Evolutionary conservation across 345 rosid genomes (phyloP).

Genomic region (Jatropha curcas): DNA sequence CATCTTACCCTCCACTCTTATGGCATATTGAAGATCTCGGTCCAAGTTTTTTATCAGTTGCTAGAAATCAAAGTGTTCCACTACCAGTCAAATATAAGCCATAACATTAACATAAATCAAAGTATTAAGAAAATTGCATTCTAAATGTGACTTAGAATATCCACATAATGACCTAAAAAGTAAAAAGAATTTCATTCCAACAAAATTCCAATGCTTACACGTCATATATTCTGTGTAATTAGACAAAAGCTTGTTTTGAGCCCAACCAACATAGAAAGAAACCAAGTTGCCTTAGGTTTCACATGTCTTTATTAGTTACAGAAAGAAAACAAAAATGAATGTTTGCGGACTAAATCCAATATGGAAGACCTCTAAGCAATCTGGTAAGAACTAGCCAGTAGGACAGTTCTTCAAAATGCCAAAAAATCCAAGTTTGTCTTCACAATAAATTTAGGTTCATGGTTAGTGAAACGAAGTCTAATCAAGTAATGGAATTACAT

Average conservation of each 20-base stretch:
- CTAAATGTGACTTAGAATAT: background rate
- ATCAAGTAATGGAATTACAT: background rate
- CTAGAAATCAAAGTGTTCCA: constrained; percentile 46
- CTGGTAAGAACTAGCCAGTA: background rate
- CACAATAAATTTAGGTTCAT: background rate
- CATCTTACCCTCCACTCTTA: constrained; percentile 93
- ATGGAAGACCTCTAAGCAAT: background rate
- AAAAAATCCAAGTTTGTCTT: background rate
- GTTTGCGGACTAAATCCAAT: too few relatives aligned
- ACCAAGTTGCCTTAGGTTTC: background rate
- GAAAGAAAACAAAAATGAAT: background rate
- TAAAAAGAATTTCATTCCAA: background rate
- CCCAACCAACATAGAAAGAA: background rate
- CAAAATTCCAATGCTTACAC: background rate
- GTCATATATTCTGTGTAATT: too few relatives aligned
- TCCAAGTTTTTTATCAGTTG: constrained; percentile 83
- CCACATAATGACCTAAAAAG: background rate
- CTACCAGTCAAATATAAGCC: constrained; percentile 29
- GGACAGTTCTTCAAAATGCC: background rate
- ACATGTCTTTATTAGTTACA: background rate
- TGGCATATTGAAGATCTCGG: constrained; percentile 93
- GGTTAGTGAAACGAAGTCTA: background rate
- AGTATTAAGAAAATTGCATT: background rate
- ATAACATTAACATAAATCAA: background rate
- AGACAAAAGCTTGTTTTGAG: background rate